Conservation (phyloP, 306 rosid species). For the Glycyrrhiza uralensis region DNA sequence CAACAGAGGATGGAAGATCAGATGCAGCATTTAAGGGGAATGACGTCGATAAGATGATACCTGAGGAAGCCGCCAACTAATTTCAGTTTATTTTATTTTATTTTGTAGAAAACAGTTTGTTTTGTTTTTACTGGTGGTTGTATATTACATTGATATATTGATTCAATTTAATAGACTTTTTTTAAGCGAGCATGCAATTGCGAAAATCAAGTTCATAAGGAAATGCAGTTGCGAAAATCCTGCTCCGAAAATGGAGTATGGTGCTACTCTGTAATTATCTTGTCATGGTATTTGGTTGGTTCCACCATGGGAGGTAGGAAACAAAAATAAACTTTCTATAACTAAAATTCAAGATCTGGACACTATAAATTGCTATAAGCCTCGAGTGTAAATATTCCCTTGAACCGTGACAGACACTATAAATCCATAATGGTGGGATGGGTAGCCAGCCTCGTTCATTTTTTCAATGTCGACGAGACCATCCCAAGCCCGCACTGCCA, state of each 20-base stretch:
- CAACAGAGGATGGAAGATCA: constrained; percentile 39
- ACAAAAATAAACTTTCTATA: background rate
- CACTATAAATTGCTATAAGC: background rate
- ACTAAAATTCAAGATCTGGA: background rate
- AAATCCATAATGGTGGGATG: background rate
- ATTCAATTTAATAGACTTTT: background rate
- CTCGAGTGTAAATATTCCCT: background rate
- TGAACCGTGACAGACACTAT: background rate
- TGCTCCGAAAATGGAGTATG: background rate
- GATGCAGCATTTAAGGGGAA: constrained; percentile 33
- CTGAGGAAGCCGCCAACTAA: constrained; percentile 39
- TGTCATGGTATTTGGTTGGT: background rate
- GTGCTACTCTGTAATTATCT: background rate
- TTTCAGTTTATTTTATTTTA: background rate
- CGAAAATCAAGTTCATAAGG: background rate
- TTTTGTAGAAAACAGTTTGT: constrained; percentile 21
- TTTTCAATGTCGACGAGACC: constrained; percentile 39
- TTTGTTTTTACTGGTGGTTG: background rate
- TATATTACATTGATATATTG: constrained; percentile 4
- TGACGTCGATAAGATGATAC: constrained; percentile 25
- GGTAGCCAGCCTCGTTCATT: background rate
- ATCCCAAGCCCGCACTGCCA: constrained; percentile 84
- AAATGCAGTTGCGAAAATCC: background rate
- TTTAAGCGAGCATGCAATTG: background rate
- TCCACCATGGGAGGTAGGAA: background rate